Conservation (phyloP, 1,139 yeast species). For the Meyerozyma athensensis region DNA sequence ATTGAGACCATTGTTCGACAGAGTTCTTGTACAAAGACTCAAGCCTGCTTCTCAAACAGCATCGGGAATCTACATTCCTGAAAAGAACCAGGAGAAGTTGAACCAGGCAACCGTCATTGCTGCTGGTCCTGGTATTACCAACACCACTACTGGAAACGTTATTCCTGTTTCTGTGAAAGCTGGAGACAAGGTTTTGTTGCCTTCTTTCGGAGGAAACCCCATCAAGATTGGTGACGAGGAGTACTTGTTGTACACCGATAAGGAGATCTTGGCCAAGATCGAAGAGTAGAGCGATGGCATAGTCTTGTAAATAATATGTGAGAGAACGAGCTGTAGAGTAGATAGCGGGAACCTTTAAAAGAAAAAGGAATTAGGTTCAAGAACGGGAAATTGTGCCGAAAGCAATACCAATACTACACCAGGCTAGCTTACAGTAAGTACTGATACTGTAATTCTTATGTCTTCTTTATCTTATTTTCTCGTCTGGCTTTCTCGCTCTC, state of each 20-base stretch:
- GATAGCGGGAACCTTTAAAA: too few relatives aligned
- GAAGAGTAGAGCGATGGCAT: slow-evolving; percentile 22
- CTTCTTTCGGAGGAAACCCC: slow-evolving; percentile 83
- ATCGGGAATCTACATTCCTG: slow-evolving; percentile 93
- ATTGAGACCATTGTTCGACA: slow-evolving; percentile 88
- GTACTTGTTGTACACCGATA: slow-evolving; percentile 75
- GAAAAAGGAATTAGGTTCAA: too few relatives aligned
- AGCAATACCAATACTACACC: too few relatives aligned
- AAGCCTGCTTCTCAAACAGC: slow-evolving; percentile 92
- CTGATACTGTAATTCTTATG: too few relatives aligned
- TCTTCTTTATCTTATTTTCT: too few relatives aligned
- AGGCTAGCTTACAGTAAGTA: too few relatives aligned
- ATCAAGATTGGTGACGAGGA: slow-evolving; percentile 84
- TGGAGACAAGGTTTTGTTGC: slow-evolving; percentile 92
- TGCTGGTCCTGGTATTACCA: slow-evolving; percentile 78
- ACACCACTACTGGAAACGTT: slow-evolving; percentile 57
- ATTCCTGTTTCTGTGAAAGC: slow-evolving; percentile 71
- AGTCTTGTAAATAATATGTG: slow-evolving; percentile 1
- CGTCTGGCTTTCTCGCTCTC: too few relatives aligned
- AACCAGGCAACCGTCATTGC: slow-evolving; percentile 78
- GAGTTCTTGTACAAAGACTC: slow-evolving; percentile 90
- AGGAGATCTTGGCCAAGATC: slow-evolving; percentile 91
- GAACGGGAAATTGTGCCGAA: too few relatives aligned
- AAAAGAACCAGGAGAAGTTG: slow-evolving; percentile 90
- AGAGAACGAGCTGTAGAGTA: not conserved